phyloP scores from a whole-genome alignment of 306 rosid genomes.

The Quercus bicolor region DNA sequence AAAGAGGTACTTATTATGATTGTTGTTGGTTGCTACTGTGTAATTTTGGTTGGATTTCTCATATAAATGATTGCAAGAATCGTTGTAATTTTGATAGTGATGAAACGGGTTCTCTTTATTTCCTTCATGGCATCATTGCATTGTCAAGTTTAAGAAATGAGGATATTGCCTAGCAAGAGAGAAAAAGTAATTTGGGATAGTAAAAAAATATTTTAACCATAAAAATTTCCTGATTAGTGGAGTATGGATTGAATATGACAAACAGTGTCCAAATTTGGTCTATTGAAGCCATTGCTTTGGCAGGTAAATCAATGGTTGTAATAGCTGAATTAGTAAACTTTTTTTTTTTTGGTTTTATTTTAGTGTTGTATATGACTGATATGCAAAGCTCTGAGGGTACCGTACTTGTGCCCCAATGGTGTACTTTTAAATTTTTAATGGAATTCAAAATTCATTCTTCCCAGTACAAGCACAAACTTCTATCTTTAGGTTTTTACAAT shows the following conservation, averaged over 20 bases:
- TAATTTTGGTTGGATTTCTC: not conserved
- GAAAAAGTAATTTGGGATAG: not conserved
- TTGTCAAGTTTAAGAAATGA: not conserved
- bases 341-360: not conserved
- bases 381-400: not conserved
- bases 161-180: not conserved
- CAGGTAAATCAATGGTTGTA: not conserved
- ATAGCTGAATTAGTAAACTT: not conserved
- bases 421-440: too few relatives aligned
- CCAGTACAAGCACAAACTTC: too few relatives aligned
- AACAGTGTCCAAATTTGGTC: not conserved
- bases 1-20: conserved; percentile 21
- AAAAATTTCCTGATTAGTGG: not conserved
- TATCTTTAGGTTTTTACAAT: too few relatives aligned
- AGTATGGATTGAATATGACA: not conserved
- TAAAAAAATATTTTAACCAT: too few relatives aligned
- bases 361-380: not conserved
- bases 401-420: not conserved
- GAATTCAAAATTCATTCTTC: too few relatives aligned
- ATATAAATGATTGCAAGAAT: not conserved
- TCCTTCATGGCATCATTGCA: not conserved
- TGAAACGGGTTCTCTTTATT: not conserved
- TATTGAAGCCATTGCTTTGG: not conserved
- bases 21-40: not conserved
- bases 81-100: not conserved